These are phyloP conservation scores for Eucalyptus tenuipes DNA, from an alignment of 345 rosid species.

Conservation along the genomic window DNA sequence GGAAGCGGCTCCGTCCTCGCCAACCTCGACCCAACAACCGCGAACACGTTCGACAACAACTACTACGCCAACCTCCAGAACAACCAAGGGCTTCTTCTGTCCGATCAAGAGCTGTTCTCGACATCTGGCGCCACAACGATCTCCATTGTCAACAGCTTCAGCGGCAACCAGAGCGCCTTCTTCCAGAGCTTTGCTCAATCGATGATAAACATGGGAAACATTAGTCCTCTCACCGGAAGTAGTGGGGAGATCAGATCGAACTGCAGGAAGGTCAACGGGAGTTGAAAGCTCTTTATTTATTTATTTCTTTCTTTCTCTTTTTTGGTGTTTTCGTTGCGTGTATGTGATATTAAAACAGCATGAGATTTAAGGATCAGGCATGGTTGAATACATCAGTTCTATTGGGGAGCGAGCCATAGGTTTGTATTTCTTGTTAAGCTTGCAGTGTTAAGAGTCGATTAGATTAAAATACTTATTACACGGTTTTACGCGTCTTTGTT, in stretches of 20 bases:
- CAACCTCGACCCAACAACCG: conserved; percentile 23
- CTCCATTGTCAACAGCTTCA: conserved; percentile 17
- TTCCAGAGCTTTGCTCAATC: conserved; percentile 18
- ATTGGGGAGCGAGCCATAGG: background rate
- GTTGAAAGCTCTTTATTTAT: background rate
- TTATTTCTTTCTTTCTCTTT: background rate
- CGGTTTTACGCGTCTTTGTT: background rate
- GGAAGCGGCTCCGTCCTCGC: conserved; percentile 4
- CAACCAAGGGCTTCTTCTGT: conserved; percentile 23
- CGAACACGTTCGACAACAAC: conserved; percentile 21
- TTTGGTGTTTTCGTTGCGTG: background rate
- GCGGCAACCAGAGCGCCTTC: conserved; percentile 7
- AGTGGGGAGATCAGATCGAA: conserved; percentile 21
- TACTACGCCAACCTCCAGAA: conserved; percentile 28
- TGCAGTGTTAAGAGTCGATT: background rate
- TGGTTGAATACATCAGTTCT: background rate
- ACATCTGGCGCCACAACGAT: conserved; percentile 8
- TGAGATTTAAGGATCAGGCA: background rate
- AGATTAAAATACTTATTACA: background rate
- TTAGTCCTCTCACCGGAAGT: conserved; percentile 22
- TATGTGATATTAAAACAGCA: background rate
- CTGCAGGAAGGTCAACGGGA: conserved; percentile 23
- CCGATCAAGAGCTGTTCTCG: conserved; percentile 35
- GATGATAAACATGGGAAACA: conserved; percentile 40
- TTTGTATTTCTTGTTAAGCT: background rate